phyloP scores from a whole-genome alignment of 768 basidiomycete genomes.

The Podaxis sp. region DNA sequence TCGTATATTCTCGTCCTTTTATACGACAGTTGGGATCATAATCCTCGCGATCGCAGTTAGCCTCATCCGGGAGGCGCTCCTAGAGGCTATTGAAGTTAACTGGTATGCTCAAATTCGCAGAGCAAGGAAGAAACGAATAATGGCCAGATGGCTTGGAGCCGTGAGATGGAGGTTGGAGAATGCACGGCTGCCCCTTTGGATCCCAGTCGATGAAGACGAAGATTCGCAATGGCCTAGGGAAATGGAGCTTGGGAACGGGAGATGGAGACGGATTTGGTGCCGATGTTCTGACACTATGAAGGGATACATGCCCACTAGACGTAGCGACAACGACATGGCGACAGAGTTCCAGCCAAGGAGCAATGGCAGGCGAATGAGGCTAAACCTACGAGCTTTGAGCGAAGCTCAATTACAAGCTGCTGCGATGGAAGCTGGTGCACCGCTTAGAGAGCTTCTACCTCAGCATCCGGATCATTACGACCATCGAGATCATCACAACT shows the following conservation, averaged over 20 bases:
- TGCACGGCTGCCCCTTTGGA: constrained; percentile 51
- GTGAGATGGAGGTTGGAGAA: constrained; percentile 63
- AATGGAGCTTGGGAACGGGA: background rate
- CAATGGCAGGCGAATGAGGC: constrained; percentile 47
- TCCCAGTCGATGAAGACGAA: constrained; percentile 22
- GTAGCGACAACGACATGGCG: background rate
- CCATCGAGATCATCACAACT: constrained; percentile 15
- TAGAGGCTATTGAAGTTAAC: constrained; percentile 70
- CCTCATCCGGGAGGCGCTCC: constrained; percentile 66
- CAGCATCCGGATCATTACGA: constrained; percentile 27
- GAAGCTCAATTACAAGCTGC: constrained; percentile 56
- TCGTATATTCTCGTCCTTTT: constrained; percentile 60
- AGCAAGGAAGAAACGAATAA: constrained; percentile 48
- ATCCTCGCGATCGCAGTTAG: constrained; percentile 64
- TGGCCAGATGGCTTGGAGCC: constrained; percentile 57
- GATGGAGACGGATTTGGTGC: constrained; percentile 8
- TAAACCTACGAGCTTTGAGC: constrained; percentile 64
- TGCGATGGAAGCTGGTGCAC: constrained; percentile 67
- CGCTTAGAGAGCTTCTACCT: constrained; percentile 52
- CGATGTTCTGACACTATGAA: background rate
- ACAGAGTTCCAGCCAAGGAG: constrained; percentile 21
- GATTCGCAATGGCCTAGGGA: background rate
- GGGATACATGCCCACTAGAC: background rate
- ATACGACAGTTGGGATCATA: constrained; percentile 59
- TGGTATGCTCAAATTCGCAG: constrained; percentile 56